Percentiles rank a stretch among this genome's conserved stretches.
Conservation (phyloP, 495 filamentous ascomycete species). For the Letharia lupina region DNA sequence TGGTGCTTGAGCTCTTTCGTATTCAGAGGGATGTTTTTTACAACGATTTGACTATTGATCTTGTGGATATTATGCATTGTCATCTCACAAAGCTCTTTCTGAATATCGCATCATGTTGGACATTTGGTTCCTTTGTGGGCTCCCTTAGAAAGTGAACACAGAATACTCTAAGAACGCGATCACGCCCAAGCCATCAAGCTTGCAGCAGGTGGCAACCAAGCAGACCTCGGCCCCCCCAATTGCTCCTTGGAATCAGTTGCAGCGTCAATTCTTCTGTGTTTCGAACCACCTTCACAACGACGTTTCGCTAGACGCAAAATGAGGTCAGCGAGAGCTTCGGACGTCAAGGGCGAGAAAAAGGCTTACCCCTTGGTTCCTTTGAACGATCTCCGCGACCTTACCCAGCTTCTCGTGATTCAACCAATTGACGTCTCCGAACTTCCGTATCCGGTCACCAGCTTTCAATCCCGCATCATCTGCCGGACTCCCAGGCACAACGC, state of each 20-base stretch:
- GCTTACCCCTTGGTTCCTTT: conserved; percentile 84
- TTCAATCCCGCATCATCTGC: conserved; percentile 76
- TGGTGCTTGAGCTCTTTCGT: no score
- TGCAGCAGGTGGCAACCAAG: conserved; percentile 84
- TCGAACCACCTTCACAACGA: conserved; percentile 62
- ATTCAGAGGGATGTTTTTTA: no score
- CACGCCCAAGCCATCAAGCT: conserved; percentile 32
- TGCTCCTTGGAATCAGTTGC: conserved; percentile 59
- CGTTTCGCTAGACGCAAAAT: conserved; percentile 44
- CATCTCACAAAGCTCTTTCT: background rate
- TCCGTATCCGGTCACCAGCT: conserved; percentile 70
- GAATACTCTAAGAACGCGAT: background rate
- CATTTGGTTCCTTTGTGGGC: background rate
- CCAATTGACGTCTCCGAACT: conserved; percentile 74
- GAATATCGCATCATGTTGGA: background rate
- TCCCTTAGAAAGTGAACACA: background rate
- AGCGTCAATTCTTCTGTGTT: conserved; percentile 53
- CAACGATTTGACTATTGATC: no score
- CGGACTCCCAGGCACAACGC: conserved; percentile 67
- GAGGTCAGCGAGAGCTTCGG: conserved; percentile 18
- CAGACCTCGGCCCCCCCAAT: conserved; percentile 85
- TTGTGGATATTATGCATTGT: no score
- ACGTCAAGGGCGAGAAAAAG: conserved; percentile 7
- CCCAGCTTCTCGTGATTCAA: conserved; percentile 77
- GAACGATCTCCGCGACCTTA: conserved; percentile 76